Percentiles rank a stretch among this genome's conserved stretches.
phyloP scores from a whole-genome alignment of 2,329 filamentous ascomycete species.

The Colletotrichum sp. region DNA sequence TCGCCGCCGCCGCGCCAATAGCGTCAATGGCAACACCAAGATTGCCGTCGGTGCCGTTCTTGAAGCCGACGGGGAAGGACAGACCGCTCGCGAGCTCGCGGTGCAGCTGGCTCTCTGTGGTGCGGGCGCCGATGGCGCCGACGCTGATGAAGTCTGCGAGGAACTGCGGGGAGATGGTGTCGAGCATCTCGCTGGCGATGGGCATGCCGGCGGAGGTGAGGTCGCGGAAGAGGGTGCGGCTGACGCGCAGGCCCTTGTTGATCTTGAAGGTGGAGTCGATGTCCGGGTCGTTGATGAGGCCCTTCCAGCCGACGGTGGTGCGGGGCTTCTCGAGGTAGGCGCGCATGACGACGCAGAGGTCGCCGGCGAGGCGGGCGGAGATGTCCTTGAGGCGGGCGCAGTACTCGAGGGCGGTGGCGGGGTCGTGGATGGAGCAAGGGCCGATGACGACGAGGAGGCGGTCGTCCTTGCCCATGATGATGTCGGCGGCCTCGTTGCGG shows the following conservation, averaged over 20 bases:
- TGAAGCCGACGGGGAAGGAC: constrained; percentile 98
- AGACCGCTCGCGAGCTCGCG: constrained; percentile 93
- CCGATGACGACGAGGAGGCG: constrained; percentile 93
- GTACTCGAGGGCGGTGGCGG: constrained; percentile 86
- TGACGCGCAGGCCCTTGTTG: constrained; percentile 95
- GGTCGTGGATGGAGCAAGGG: constrained; percentile 97
- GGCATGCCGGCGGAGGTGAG: constrained; percentile 88
- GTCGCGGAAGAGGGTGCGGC: constrained; percentile 92
- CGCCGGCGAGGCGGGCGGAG: constrained; percentile 78
- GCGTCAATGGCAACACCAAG: constrained; percentile 93
- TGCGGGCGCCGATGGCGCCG: constrained; percentile 93
- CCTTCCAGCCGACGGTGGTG: constrained; percentile 99
- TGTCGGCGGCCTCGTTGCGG: constrained; percentile 70
- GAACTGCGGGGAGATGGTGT: constrained; percentile 98
- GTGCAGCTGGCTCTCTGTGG: constrained; percentile 95
- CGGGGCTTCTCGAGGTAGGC: constrained; percentile 99
- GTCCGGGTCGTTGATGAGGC: constrained; percentile 97
- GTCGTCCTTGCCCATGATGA: constrained; percentile 81
- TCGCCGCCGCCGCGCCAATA: constrained; percentile 83
- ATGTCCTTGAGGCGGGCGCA: constrained; percentile 77
- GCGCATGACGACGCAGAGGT: constrained; percentile 94
- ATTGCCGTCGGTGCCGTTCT: constrained; percentile 97
- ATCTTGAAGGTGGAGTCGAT: constrained; percentile 98
- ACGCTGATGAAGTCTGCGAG: constrained; percentile 94
- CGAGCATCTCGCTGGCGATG: constrained; percentile 97